phyloP scores from a whole-genome alignment of 768 basidiomycete genomes.

The Steccherinum ochraceum region DNA sequence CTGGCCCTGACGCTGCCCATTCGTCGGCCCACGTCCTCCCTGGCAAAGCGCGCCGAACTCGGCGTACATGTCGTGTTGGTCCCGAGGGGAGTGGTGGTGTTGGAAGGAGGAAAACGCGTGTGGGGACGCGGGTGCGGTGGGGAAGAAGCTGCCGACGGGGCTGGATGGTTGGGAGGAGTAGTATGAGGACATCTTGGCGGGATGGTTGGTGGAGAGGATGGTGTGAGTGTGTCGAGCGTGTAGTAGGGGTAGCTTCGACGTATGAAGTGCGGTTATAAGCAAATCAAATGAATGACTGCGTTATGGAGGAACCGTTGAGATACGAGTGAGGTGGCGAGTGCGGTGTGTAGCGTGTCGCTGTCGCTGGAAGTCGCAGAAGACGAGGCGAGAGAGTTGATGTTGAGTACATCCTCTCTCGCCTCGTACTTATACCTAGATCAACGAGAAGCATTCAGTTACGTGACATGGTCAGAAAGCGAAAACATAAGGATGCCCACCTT shows the following conservation, averaged over 20 bases:
- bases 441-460: too few relatives aligned
- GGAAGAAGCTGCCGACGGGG: constrained; percentile 25
- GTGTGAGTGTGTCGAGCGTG: not conserved
- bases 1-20: not conserved
- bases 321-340: too few relatives aligned
- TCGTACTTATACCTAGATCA: too few relatives aligned
- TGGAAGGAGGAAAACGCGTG: constrained; percentile 30
- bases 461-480: not conserved
- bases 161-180: constrained; percentile 21
- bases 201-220: too few relatives aligned
- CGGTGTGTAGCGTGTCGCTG: too few relatives aligned
- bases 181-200: constrained; percentile 24
- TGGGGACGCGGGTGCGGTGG: constrained; percentile 25
- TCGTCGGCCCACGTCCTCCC: not conserved
- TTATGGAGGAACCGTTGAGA: not conserved
- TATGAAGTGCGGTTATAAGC: not conserved
- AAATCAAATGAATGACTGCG: not conserved
- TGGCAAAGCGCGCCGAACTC: constrained; percentile 15
- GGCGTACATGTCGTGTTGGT: constrained; percentile 26
- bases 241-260: not conserved
- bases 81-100: constrained; percentile 23
- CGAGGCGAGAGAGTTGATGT: too few relatives aligned
- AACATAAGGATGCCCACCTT: constrained; percentile 7
- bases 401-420: too few relatives aligned
- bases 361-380: too few relatives aligned